These are phyloP conservation scores for Thelephora ganbajun DNA, from an alignment of 768 basidiomycete species.

Conservation along the genomic window DNA sequence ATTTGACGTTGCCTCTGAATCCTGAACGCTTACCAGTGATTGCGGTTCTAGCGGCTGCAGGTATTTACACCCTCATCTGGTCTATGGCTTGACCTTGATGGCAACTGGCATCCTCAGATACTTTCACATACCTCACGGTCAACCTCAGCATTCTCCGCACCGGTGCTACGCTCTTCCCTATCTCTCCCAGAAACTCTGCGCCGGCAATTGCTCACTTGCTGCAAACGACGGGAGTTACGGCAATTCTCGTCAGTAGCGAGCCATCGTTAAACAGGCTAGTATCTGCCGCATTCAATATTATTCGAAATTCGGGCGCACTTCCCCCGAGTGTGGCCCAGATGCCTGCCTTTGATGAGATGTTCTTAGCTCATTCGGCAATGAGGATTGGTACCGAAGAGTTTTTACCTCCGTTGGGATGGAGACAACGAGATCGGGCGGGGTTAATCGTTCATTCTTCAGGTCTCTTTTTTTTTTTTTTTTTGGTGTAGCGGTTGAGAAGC, in stretches of 20 bases:
- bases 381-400: neutral
- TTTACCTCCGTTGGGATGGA: neutral
- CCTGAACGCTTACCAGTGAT: neutral
- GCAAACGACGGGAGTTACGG: constrained; percentile 7
- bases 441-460: constrained; percentile 12
- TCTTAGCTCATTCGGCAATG: neutral
- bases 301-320: constrained; percentile 4
- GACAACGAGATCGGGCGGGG: constrained; percentile 1
- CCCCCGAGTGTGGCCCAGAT: constrained; percentile 3
- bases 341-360: constrained; percentile 8
- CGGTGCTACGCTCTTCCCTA: constrained; percentile 7
- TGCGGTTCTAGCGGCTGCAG: neutral
- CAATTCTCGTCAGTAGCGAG: constrained; percentile 19
- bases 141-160: neutral
- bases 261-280: constrained; percentile 12
- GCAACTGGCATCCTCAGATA: neutral
- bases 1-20: neutral
- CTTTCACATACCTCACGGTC: neutral
- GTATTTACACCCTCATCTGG: neutral
- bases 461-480: no score
- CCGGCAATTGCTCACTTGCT: constrained; percentile 18
- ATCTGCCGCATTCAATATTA: constrained; percentile 9
- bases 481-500: neutral
- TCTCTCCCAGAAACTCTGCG: constrained; percentile 14
- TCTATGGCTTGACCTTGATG: neutral